A percentile compares a stretch with the other conserved stretches of the same genome.
phyloP scores from a whole-genome alignment of 257 asterid genomes.

The Plectranthus barbatus region DNA sequence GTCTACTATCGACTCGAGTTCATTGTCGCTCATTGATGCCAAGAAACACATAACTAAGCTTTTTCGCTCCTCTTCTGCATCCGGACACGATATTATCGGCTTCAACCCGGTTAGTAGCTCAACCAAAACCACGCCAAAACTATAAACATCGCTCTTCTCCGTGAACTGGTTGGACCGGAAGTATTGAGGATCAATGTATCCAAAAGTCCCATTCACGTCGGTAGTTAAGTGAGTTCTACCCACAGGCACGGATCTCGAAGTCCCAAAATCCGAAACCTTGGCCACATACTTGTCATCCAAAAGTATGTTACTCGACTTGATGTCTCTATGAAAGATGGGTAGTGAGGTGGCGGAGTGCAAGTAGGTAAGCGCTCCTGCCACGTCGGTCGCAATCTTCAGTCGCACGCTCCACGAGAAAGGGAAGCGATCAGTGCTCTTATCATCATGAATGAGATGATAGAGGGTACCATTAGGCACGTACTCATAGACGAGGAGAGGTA shows the following conservation, averaged over 20 bases:
- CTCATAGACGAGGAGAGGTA: constrained; percentile 12
- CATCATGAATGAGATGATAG: constrained; percentile 1
- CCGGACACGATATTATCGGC: constrained; percentile 2
- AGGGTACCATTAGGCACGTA: constrained; percentile 10
- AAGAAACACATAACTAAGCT: neutral
- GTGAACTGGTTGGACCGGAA: too few species aligned
- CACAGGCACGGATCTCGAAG: constrained; percentile 7
- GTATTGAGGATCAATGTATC: constrained; percentile 25
- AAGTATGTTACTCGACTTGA: constrained; percentile 22
- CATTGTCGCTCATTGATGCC: neutral
- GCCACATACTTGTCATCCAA: constrained; percentile 13
- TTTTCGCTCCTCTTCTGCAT: neutral
- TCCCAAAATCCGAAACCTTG: constrained; percentile 18
- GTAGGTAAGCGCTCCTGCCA: constrained; percentile 14
- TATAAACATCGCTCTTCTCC: too few species aligned
- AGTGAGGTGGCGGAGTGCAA: constrained; percentile 12
- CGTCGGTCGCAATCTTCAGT: constrained; percentile 8
- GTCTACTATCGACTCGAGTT: constrained; percentile 7
- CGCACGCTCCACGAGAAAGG: constrained; percentile 6
- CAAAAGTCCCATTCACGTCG: constrained; percentile 23
- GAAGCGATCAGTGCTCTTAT: neutral
- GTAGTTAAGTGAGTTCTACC: constrained; percentile 28
- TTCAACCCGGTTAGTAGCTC: constrained; percentile 12
- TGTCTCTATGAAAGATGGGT: constrained; percentile 18
- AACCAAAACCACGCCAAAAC: too few species aligned